phyloP scores from a whole-genome alignment of 208 protist species.

The Trypanosoma theileri region DNA sequence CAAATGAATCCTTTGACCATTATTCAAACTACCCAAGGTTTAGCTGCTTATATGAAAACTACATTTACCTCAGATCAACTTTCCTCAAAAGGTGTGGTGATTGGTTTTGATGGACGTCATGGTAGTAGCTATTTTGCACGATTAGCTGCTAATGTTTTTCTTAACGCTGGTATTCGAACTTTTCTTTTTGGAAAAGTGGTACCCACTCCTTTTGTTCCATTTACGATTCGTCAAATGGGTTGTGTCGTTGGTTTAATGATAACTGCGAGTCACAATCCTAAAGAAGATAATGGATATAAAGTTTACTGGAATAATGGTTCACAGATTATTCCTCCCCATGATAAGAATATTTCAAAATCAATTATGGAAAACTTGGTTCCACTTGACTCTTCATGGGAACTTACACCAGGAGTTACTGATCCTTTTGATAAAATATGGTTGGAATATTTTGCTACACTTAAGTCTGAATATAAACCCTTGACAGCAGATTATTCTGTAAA shows the following conservation, averaged over 20 bases:
- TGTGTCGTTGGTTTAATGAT: conserved; percentile 95
- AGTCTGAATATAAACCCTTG: conserved; percentile 40
- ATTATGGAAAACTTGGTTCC: conserved; percentile 91
- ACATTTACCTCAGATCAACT: conserved; percentile 40
- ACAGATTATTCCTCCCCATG: conserved; percentile 95
- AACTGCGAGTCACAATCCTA: conserved; percentile 99
- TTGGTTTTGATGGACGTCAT: conserved; percentile 96
- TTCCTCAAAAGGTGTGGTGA: conserved; percentile 64
- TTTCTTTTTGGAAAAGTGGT: conserved; percentile 84
- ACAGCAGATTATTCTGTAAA: conserved; percentile 23
- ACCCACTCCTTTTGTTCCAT: conserved; percentile 94
- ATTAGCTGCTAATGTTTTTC: conserved; percentile 87
- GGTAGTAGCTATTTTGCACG: conserved; percentile 89
- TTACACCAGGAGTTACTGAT: conserved; percentile 47
- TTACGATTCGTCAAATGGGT: conserved; percentile 50
- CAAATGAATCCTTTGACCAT: conserved; percentile 97
- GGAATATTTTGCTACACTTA: conserved; percentile 65
- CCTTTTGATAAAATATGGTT: conserved; percentile 54
- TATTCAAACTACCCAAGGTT: conserved; percentile 93
- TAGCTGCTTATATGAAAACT: conserved; percentile 55
- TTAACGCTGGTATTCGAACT: conserved; percentile 73
- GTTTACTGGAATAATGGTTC: conserved; percentile 96
- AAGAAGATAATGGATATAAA: conserved; percentile 99
- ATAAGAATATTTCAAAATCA: conserved; percentile 85
- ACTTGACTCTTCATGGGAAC: conserved; percentile 62